A percentile compares a stretch with the other conserved stretches of the same genome.
phyloP scores from a whole-genome alignment of 1,284 basidiomycete genomes.

The Cutaneotrichosporon arboriforme region DNA sequence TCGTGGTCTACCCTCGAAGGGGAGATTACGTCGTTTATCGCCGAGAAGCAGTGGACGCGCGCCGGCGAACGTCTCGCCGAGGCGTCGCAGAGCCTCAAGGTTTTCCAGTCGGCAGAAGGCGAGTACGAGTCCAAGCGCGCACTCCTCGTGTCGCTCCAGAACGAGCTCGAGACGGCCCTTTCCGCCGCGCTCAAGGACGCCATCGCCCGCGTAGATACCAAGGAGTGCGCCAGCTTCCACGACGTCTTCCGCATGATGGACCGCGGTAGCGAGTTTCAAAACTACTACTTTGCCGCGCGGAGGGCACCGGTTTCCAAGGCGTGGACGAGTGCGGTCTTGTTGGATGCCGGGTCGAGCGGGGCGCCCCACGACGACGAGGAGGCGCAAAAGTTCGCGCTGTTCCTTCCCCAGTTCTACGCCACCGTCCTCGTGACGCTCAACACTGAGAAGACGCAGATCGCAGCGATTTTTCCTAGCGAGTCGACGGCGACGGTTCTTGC shows the following conservation, averaged over 20 bases:
- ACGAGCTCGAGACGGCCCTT: constrained; percentile 83
- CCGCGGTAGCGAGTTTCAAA: constrained; percentile 79
- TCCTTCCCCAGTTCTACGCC: constrained; percentile 61
- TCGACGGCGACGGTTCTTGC: constrained; percentile 63
- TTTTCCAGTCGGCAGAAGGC: constrained; percentile 75
- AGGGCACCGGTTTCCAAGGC: constrained; percentile 58
- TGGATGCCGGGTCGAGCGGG: constrained; percentile 1
- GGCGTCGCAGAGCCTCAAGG: constrained; percentile 75
- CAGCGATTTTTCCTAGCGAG: constrained; percentile 63
- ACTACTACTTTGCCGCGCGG: constrained; percentile 84
- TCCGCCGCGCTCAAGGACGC: constrained; percentile 78
- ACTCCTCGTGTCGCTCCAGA: constrained; percentile 82
- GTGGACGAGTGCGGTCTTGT: constrained; percentile 57
- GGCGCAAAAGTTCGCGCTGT: constrained; percentile 54
- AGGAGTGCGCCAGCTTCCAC: constrained; percentile 55
- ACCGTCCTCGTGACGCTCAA: constrained; percentile 59
- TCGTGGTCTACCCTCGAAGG: constrained; percentile 89
- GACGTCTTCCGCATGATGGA: constrained; percentile 83
- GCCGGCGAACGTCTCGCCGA: constrained; percentile 83
- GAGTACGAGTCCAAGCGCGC: constrained; percentile 78
- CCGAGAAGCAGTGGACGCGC: constrained; percentile 62
- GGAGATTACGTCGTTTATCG: constrained; percentile 74
- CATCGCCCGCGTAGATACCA: constrained; percentile 66
- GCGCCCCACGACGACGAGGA: not conserved
- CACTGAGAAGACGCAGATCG: constrained; percentile 66